These are phyloP conservation scores for Colletotrichum lupini DNA, from an alignment of 2,329 filamentous ascomycete species.

Conservation along the genomic window DNA sequence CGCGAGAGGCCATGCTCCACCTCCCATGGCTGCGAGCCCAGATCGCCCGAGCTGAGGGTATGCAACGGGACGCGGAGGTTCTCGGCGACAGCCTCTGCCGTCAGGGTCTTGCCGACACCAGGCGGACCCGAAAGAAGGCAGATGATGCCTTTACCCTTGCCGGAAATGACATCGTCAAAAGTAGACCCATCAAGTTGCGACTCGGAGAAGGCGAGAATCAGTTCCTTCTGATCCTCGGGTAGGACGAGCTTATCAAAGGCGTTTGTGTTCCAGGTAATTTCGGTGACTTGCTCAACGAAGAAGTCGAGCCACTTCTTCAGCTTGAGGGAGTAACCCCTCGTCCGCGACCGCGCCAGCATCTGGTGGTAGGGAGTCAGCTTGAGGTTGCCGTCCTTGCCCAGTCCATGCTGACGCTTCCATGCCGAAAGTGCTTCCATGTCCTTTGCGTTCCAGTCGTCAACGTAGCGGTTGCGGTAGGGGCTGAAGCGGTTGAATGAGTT, in stretches of 20 bases:
- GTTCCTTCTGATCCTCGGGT: constrained; percentile 59
- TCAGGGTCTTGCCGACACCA: constrained; percentile 62
- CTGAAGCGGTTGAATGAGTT: constrained; percentile 50
- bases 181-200: constrained; percentile 56
- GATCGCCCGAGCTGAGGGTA: constrained; percentile 71
- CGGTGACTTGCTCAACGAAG: constrained; percentile 55
- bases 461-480: constrained; percentile 43
- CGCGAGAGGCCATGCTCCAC: constrained; percentile 70
- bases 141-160: constrained; percentile 63
- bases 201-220: constrained; percentile 62
- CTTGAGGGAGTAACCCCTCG: constrained; percentile 60
- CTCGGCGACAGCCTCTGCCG: constrained; percentile 62
- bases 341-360: constrained; percentile 45
- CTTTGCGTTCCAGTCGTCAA: constrained; percentile 46
- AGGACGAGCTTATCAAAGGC: constrained; percentile 63
- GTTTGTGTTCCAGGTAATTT: constrained; percentile 59
- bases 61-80: constrained; percentile 61
- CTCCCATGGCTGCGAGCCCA: constrained; percentile 73
- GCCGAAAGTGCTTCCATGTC: constrained; percentile 44
- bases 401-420: constrained; percentile 40
- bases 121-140: constrained; percentile 60
- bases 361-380: constrained; percentile 46
- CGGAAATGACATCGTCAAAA: constrained; percentile 64
- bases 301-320: constrained; percentile 62
- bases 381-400: constrained; percentile 39